These are phyloP conservation scores for Alternaria conjuncta DNA, from an alignment of 2,329 filamentous ascomycete genomes.

Conservation along the genomic window DNA sequence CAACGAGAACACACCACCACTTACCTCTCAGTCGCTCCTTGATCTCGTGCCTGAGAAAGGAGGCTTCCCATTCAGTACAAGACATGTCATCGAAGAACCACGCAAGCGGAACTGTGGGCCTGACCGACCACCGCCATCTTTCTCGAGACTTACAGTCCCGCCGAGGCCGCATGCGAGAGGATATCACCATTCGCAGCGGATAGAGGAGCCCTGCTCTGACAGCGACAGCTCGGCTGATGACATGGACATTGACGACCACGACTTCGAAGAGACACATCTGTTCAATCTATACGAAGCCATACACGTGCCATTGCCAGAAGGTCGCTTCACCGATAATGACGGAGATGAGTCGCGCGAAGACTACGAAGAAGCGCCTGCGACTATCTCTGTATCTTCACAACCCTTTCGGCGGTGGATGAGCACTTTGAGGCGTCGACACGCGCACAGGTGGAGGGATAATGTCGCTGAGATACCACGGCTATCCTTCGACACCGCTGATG, in stretches of 20 bases:
- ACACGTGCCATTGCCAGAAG: conserved; percentile 36
- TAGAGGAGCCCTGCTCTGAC: conserved; percentile 6
- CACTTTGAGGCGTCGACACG: conserved; percentile 66
- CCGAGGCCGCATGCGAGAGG: conserved; percentile 20
- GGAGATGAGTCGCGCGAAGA: conserved; percentile 12
- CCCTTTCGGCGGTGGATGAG: conserved; percentile 78
- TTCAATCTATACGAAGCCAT: conserved; percentile 43
- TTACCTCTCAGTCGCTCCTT: conserved; percentile 43
- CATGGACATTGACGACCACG: conserved; percentile 20
- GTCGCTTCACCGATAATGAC: conserved; percentile 27
- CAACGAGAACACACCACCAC: conserved; percentile 44
- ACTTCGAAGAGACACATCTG: conserved; percentile 27
- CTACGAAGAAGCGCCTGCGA: neutral
- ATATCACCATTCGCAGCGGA: conserved; percentile 4
- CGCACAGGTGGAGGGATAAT: conserved; percentile 45
- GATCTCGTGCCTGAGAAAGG: conserved; percentile 36
- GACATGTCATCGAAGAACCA: conserved; percentile 17
- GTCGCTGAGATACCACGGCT: conserved; percentile 44
- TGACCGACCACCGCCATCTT: conserved; percentile 23
- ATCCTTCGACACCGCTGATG: conserved; percentile 40
- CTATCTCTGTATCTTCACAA: conserved; percentile 17
- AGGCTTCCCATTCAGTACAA: neutral
- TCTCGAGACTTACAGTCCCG: conserved; percentile 16
- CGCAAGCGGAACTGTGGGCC: conserved; percentile 31
- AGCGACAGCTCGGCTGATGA: conserved; percentile 16